Evolutionary conservation across 2,329 filamentous ascomycete species (phyloP), one percentile per base, ranked within the genome.

Genomic region (Drechslerella coelobrocha): DNA sequence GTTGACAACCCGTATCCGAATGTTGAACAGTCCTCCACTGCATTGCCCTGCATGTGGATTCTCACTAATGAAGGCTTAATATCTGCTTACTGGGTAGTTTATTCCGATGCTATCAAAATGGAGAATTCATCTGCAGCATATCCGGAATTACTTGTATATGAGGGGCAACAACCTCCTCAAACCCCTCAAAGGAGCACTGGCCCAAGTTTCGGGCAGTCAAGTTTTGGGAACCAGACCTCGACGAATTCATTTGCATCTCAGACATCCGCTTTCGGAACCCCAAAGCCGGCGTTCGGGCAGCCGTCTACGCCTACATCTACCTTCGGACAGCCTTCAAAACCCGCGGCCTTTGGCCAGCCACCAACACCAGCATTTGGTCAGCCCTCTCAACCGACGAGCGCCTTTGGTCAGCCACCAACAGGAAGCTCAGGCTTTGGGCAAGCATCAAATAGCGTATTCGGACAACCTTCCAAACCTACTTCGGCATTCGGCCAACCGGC

Each of bases 21-120:
- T 74, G 86, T 95, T 50, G 84, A 89, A 29, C 85, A 92, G 75
- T 95, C 92, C 2, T 84, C 88, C 0, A 87, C 86, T 0, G 93
- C 94, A 10, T 80, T 97, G 7, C 94, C 94, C 4, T 91, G 88
- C 9, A 82, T 96, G 43, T 88, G 94, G 83, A 84, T 91, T 27
- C 82, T 99, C 14, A 97, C 95, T 69, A 88, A 96, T 74, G 91
- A 97, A 76, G 94, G 94, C 73, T 81, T 96, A 8, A 82, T 99
- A 14, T 87, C 86, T 48, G 84, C 87, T 10, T 99, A 93, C 92
- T 97, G 93, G 91, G 80, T 97, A 45, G 85, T 97, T 19, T 97
- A 97, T 79, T 86, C 89, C 34, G 91, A 95, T 43, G 92, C 93
- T 1, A 87, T 99, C 72, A 86, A 88, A 68, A 82, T 88, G 75